Conservation (phyloP, 495 filamentous ascomycete species). For the Platismatia glauca region DNA sequence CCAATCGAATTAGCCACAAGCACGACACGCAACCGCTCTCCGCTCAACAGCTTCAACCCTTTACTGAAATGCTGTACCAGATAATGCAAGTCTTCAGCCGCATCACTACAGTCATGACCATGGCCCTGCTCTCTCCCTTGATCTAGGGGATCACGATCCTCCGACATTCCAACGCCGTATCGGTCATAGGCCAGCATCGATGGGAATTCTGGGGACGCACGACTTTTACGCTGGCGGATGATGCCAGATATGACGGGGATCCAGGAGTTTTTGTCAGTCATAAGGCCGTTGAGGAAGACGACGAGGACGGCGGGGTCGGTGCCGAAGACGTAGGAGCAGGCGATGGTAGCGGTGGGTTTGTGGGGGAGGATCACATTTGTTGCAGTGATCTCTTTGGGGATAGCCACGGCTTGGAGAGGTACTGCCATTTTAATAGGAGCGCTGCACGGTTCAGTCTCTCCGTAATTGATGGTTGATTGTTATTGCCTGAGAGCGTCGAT, state of each 20-base stretch:
- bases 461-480: not conserved
- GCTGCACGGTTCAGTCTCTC: not conserved
- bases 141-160: constrained; percentile 46
- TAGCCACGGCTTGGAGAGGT: constrained; percentile 21
- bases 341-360: constrained; percentile 28
- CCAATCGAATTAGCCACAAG: constrained; percentile 54
- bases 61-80: constrained; percentile 37
- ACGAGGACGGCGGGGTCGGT: constrained; percentile 32
- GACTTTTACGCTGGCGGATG: constrained; percentile 21
- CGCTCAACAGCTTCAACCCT: constrained; percentile 18
- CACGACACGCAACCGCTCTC: constrained; percentile 30
- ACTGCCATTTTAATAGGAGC: constrained; percentile 9
- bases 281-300: constrained; percentile 56
- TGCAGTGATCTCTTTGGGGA: constrained; percentile 21
- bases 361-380: constrained; percentile 21
- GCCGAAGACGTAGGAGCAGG: constrained; percentile 25
- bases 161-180: constrained; percentile 51
- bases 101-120: constrained; percentile 44
- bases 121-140: constrained; percentile 33
- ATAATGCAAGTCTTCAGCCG: constrained; percentile 43
- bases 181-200: constrained; percentile 55
- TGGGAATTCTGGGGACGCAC: constrained; percentile 26
- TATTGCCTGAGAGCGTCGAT: not conserved
- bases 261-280: constrained; percentile 45
- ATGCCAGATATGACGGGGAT: constrained; percentile 36